phyloP scores from a whole-genome alignment of 2,329 filamentous ascomycete species.

The Fusarium graminum region DNA sequence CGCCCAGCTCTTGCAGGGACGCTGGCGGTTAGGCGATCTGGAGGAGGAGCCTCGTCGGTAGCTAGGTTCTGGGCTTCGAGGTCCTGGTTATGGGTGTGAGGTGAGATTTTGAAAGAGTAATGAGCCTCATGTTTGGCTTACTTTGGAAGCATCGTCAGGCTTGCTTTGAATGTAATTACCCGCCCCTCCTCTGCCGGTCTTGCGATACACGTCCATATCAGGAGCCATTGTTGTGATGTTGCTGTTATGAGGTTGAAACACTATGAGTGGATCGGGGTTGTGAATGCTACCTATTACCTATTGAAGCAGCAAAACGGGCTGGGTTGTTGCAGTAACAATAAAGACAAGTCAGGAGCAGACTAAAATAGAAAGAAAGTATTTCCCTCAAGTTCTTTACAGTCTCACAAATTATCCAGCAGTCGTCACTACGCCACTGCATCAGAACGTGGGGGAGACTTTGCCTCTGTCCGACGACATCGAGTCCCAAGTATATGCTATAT shows the following conservation, averaged over 20 bases:
- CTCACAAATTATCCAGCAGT: constrained; percentile 18
- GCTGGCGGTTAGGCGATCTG: constrained; percentile 44
- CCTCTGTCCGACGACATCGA: background rate
- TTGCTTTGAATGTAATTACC: constrained; percentile 71
- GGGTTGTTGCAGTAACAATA: constrained; percentile 5
- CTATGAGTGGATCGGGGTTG: background rate
- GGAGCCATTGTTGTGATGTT: constrained; percentile 38
- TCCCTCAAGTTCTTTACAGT: constrained; percentile 7
- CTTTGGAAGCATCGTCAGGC: constrained; percentile 59
- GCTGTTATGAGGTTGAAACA: background rate
- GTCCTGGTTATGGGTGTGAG: constrained; percentile 49
- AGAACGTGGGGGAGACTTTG: constrained; percentile 29
- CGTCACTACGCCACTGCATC: constrained; percentile 30
- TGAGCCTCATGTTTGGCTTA: constrained; percentile 17
- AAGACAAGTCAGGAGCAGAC: constrained; percentile 1
- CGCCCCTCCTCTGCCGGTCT: constrained; percentile 72
- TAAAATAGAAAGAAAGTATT: background rate
- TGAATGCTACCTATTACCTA: background rate
- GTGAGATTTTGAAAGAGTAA: background rate
- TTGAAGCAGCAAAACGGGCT: background rate
- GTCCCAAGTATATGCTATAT: constrained; percentile 8
- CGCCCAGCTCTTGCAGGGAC: constrained; percentile 64
- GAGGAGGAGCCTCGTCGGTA: constrained; percentile 45
- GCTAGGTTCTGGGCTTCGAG: constrained; percentile 56
- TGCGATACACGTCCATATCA: constrained; percentile 61